These are phyloP conservation scores for Ichthyophthirius multifiliis DNA, from an alignment of 169 alveolate genomes.

Conservation along the genomic window DNA sequence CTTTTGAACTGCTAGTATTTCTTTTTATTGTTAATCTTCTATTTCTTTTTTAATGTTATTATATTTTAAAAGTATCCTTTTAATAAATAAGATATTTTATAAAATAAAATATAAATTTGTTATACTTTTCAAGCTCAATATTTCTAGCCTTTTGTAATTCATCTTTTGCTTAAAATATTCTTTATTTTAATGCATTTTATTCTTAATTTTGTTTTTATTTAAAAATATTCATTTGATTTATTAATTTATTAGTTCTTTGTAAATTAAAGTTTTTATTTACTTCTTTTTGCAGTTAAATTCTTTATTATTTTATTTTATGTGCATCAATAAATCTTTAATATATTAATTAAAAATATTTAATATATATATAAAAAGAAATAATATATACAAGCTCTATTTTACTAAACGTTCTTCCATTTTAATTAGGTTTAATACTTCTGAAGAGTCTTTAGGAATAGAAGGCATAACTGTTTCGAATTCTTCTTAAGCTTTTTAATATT, in stretches of 20 bases:
- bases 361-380: background rate
- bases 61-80: slow-evolving; percentile 43
- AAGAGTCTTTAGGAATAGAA: slow-evolving; percentile 51
- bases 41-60: slow-evolving; percentile 57
- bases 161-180: slow-evolving; percentile 55
- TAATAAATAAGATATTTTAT: slow-evolving; percentile 1
- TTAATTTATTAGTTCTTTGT: slow-evolving; percentile 60
- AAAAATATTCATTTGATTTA: slow-evolving; percentile 51
- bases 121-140: slow-evolving; percentile 43
- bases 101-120: background rate
- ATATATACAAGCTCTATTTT: slow-evolving; percentile 57
- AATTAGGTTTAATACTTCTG: slow-evolving; percentile 58
- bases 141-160: slow-evolving; percentile 49
- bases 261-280: slow-evolving; percentile 54
- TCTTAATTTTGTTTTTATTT: slow-evolving; percentile 62
- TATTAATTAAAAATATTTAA: background rate
- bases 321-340: slow-evolving; percentile 63
- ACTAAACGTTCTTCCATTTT: slow-evolving; percentile 60
- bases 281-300: slow-evolving; percentile 49
- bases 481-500: slow-evolving; percentile 47
- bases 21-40: slow-evolving; percentile 21
- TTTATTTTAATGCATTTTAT: slow-evolving; percentile 70
- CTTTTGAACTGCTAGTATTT: background rate
- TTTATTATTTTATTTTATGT: slow-evolving; percentile 70
- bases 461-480: slow-evolving; percentile 60